A percentile compares a stretch with the other conserved stretches of the same genome.
Conservation (phyloP, 371 early-diverging fungal species). For the Basidiobolus meristosporus region DNA sequence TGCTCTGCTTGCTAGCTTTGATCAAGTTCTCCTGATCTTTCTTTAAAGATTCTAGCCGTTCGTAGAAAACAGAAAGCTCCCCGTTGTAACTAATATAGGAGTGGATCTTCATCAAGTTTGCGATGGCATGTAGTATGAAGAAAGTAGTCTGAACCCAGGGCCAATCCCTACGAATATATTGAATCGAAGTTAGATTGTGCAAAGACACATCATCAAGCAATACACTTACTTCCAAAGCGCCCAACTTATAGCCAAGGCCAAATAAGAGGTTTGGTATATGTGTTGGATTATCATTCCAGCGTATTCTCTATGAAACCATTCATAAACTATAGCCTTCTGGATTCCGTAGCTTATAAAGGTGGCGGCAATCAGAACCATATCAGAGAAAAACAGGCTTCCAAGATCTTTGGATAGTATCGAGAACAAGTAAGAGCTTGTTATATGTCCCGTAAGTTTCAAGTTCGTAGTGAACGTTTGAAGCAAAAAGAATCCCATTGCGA, state of each 20-base stretch:
- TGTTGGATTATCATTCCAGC: conserved; percentile 44
- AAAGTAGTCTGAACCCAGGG: conserved; percentile 82
- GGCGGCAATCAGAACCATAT: conserved; percentile 8
- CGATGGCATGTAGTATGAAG: conserved; percentile 70
- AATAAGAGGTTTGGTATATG: conserved; percentile 35
- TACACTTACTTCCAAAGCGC: conserved; percentile 33
- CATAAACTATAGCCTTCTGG: conserved; percentile 29
- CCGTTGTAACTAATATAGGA: conserved; percentile 67
- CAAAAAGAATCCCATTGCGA: conserved; percentile 28
- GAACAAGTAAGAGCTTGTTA: too few species aligned
- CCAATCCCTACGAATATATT: conserved; percentile 72
- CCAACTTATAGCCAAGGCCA: conserved; percentile 43
- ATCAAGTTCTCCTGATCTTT: conserved; percentile 8
- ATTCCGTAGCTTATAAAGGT: conserved; percentile 33
- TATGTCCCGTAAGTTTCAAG: too few species aligned
- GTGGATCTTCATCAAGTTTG: conserved; percentile 90
- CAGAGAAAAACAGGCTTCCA: too few species aligned
- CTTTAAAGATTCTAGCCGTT: conserved; percentile 17
- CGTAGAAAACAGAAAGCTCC: conserved; percentile 23
- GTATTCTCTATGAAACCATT: conserved; percentile 25
- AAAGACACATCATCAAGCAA: too few species aligned
- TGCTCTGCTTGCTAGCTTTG: conserved; percentile 8
- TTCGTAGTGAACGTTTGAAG: too few species aligned
- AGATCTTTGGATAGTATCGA: too few species aligned
- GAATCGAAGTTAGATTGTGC: too few species aligned